phyloP scores from a whole-genome alignment of 2,329 filamentous ascomycete species.

The Fusarium buxicola region DNA sequence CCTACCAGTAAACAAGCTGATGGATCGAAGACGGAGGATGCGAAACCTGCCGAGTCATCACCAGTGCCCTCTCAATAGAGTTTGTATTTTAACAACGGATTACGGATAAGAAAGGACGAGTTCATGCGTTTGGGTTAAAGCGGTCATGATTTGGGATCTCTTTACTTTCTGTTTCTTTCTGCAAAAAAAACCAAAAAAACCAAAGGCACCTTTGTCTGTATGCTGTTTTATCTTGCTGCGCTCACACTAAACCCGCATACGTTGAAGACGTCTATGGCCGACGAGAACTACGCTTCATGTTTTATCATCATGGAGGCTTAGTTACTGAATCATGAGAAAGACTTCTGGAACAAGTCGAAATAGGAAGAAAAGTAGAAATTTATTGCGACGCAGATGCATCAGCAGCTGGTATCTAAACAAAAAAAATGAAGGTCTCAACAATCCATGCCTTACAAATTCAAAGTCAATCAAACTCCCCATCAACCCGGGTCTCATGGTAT shows the following conservation, averaged over 20 bases:
- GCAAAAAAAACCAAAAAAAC: slow-evolving; percentile 20
- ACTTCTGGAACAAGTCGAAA: too few relatives aligned
- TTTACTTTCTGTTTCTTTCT: slow-evolving; percentile 28
- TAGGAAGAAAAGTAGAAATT: slow-evolving; percentile 22
- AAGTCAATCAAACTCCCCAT: slow-evolving; percentile 42
- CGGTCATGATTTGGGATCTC: slow-evolving; percentile 40
- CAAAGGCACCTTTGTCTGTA: background rate
- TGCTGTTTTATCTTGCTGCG: too few relatives aligned
- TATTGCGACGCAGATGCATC: slow-evolving; percentile 29
- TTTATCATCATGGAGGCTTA: too few relatives aligned
- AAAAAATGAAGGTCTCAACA: slow-evolving; percentile 28
- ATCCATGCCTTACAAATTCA: slow-evolving; percentile 30
- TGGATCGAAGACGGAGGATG: slow-evolving; percentile 20
- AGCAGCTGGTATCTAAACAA: slow-evolving; percentile 46
- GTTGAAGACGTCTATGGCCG: too few relatives aligned
- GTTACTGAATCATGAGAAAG: too few relatives aligned
- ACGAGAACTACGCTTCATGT: too few relatives aligned
- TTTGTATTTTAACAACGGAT: slow-evolving; percentile 19
- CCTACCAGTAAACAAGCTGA: slow-evolving; percentile 3
- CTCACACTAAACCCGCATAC: too few relatives aligned
- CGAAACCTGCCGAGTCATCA: slow-evolving; percentile 2
- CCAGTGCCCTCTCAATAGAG: slow-evolving; percentile 28
- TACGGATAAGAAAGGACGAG: slow-evolving; percentile 37
- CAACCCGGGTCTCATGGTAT: slow-evolving; percentile 23
- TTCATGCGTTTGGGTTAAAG: slow-evolving; percentile 41